These are phyloP conservation scores for Russula emetica DNA, from an alignment of 768 basidiomycete species.

Conservation along the genomic window DNA sequence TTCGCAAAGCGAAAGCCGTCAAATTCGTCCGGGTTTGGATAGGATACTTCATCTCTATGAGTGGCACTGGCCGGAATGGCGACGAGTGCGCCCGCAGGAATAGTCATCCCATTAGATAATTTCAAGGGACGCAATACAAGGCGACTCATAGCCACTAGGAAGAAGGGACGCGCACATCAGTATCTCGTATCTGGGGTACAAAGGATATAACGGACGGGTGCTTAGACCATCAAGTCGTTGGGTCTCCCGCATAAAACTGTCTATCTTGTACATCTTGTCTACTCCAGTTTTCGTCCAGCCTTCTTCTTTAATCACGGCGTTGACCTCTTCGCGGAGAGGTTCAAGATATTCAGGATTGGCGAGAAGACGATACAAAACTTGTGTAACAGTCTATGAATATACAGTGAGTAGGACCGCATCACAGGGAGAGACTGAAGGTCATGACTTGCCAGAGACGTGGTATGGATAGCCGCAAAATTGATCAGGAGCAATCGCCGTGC, in stretches of 20 bases:
- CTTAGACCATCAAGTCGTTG: constrained; percentile 28
- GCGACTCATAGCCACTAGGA: constrained; percentile 27
- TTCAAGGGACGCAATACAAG: constrained; percentile 31
- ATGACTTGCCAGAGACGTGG: constrained; percentile 33
- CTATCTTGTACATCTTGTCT: constrained; percentile 33
- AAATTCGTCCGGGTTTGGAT: constrained; percentile 41
- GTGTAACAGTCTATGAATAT: neutral
- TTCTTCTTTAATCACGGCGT: constrained; percentile 19
- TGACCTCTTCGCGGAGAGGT: constrained; percentile 30
- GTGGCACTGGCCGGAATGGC: constrained; percentile 34
- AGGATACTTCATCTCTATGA: constrained; percentile 42
- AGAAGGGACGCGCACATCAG: neutral
- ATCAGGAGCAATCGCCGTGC: constrained; percentile 35
- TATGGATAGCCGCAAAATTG: constrained; percentile 40
- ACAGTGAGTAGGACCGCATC: neutral
- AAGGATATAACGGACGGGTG: neutral
- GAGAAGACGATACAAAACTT: constrained; percentile 29
- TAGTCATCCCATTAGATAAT: constrained; percentile 36
- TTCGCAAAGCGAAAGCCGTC: constrained; percentile 41
- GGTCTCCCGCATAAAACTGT: constrained; percentile 37
- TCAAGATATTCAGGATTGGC: constrained; percentile 29
- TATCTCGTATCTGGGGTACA: neutral
- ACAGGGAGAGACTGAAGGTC: too few relatives aligned
- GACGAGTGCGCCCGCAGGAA: constrained; percentile 41
- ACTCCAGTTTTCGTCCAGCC: constrained; percentile 11